A percentile compares a stretch with the other conserved stretches of the same genome.
Evolutionary conservation across 2,329 filamentous ascomycete genomes (phyloP).

Genomic region (Fusarium ramigenum): DNA sequence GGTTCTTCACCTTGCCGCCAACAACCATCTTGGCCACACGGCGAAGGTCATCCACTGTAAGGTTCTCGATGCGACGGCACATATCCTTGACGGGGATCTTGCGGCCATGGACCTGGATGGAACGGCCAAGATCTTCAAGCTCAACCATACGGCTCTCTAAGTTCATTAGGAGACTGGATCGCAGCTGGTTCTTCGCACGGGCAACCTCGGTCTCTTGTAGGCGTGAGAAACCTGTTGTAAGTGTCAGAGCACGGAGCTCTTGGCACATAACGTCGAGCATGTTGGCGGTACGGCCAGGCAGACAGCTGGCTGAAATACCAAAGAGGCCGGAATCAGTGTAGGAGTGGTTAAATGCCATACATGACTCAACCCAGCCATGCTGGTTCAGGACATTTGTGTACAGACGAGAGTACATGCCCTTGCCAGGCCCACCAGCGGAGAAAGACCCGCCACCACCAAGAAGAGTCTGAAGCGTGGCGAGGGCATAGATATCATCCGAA

Average conservation of each 20-base stretch:
- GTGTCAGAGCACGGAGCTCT: conserved; percentile 80
- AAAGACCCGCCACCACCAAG: conserved; percentile 97
- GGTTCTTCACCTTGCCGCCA: conserved; percentile 78
- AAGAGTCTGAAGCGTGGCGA: conserved; percentile 93
- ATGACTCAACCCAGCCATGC: conserved; percentile 96
- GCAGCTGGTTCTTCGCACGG: conserved; percentile 95
- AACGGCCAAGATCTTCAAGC: conserved; percentile 91
- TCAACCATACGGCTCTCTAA: conserved; percentile 97
- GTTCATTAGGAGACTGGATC: conserved; percentile 93
- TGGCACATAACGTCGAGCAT: conserved; percentile 98
- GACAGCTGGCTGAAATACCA: conserved; percentile 88
- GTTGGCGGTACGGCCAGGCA: conserved; percentile 76
- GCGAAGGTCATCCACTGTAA: conserved; percentile 83
- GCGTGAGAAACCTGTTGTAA: conserved; percentile 77
- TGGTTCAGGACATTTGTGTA: conserved; percentile 99
- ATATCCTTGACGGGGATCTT: conserved; percentile 94
- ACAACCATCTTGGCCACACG: conserved; percentile 84
- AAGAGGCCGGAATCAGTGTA: conserved; percentile 97
- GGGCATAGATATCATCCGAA: conserved; percentile 92
- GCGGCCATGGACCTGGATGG: conserved; percentile 94
- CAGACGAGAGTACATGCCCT: conserved; percentile 98
- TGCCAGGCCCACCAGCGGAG: conserved; percentile 93
- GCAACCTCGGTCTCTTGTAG: conserved; percentile 82
- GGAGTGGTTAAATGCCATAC: conserved; percentile 95
- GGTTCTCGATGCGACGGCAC: conserved; percentile 83